Conservation (phyloP, 306 rosid genomes). For the Prinsepia uniflora region DNA sequence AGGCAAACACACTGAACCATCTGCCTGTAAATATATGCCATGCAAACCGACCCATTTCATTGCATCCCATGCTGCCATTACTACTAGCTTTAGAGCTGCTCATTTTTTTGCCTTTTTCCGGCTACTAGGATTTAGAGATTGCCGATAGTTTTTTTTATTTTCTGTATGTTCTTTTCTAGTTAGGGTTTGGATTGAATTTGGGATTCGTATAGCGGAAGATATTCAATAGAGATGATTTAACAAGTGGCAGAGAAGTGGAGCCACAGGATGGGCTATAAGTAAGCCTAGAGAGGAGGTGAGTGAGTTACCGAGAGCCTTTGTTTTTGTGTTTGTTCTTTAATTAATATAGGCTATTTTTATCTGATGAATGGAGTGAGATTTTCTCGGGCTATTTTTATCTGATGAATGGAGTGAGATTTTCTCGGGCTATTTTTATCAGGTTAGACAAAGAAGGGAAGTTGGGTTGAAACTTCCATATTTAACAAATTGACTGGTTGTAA, state of each 20-base stretch:
- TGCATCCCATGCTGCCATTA: background rate
- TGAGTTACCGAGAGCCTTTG: background rate
- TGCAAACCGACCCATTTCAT: background rate
- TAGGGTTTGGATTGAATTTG: background rate
- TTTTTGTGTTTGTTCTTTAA: background rate
- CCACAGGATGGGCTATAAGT: background rate
- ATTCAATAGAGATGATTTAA: background rate
- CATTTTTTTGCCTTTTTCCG: background rate
- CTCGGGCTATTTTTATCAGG: background rate
- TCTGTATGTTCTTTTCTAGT: background rate
- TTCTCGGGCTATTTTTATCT: background rate
- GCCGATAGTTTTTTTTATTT: background rate
- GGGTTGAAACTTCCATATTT: no score
- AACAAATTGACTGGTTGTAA: background rate
- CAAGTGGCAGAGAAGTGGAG: background rate
- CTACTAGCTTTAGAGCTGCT: background rate
- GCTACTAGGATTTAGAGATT: no score
- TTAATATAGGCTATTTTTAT: background rate
- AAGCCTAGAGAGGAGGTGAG: background rate
- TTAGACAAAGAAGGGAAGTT: no score
- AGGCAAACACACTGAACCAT: conserved; percentile 31
- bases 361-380: background rate
- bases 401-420: background rate
- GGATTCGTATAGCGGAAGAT: background rate
- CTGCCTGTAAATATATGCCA: background rate